Conservation (phyloP, 1,284 basidiomycete species). For the Cystobasidiaceae sp. region DNA sequence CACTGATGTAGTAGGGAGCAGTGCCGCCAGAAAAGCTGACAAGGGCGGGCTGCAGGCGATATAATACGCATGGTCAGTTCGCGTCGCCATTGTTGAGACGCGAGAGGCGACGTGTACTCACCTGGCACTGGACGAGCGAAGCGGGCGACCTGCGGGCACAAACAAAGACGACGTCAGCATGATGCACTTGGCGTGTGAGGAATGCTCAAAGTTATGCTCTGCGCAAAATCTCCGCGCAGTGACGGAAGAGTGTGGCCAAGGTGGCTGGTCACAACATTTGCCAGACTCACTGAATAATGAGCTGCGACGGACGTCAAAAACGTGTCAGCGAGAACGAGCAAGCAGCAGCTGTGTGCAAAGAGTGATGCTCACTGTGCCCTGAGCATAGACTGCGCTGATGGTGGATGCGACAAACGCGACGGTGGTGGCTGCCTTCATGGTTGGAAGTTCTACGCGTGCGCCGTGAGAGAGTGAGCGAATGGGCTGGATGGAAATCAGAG, state of each 20-base stretch:
- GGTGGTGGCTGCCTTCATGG: slow-evolving; percentile 23
- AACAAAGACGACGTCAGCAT: background rate
- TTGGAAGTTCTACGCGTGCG: slow-evolving; percentile 2
- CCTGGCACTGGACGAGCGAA: slow-evolving; percentile 34
- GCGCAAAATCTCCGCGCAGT: too few species aligned
- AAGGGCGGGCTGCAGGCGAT: slow-evolving; percentile 5
- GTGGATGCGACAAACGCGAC: slow-evolving; percentile 11
- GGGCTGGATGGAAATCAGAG: background rate
- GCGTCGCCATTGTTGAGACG: background rate
- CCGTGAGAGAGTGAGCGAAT: background rate
- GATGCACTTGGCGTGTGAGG: background rate
- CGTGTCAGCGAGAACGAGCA: background rate
- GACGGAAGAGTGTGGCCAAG: background rate
- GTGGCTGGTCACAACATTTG: slow-evolving; percentile 10
- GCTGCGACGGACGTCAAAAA: background rate
- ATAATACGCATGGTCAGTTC: too few species aligned
- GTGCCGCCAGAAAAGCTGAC: slow-evolving; percentile 28
- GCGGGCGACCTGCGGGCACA: slow-evolving; percentile 15
- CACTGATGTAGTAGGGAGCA: slow-evolving; percentile 35
- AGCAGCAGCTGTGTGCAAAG: background rate
- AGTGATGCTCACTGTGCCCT: slow-evolving; percentile 28
- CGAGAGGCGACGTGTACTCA: background rate
- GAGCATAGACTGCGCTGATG: slow-evolving; percentile 26
- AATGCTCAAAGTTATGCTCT: too few species aligned
- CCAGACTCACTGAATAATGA: slow-evolving; percentile 5